Evolutionary conservation across 345 rosid genomes (phyloP).

Genomic region (Eutrema heterophyllum): DNA sequence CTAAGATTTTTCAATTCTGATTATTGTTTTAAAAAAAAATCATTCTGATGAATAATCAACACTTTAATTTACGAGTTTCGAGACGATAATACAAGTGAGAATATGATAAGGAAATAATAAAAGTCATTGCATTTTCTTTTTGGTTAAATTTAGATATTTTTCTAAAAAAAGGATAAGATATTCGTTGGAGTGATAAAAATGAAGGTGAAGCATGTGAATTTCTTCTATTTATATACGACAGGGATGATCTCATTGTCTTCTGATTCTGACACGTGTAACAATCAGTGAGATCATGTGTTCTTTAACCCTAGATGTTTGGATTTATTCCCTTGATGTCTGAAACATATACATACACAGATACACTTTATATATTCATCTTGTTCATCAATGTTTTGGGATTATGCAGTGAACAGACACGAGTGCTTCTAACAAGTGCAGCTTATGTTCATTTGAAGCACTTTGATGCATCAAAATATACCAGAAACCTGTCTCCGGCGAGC

Average conservation of each 20-base stretch:
- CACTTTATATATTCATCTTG: not conserved
- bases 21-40: not conserved
- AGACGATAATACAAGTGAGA: conserved; percentile 16
- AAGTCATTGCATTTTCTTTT: not conserved
- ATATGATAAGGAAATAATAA: not conserved
- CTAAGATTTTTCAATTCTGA: not conserved
- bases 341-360: not conserved
- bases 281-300: not conserved
- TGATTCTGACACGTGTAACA: conserved; percentile 15
- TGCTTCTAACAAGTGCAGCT: conserved; percentile 81
- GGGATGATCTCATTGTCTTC: not conserved
- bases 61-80: not conserved
- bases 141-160: not conserved
- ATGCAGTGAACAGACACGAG: conserved; percentile 87
- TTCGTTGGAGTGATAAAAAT: not conserved
- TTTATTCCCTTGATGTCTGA: not conserved
- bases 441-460: conserved; percentile 90
- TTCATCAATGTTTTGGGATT: not conserved
- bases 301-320: conserved; percentile 14
- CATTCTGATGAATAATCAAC: not conserved
- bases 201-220: conserved; percentile 17
- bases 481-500: conserved; percentile 88
- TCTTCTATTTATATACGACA: not conserved
- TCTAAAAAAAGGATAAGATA: conserved; percentile 15
- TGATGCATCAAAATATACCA: conserved; percentile 72